These are phyloP conservation scores for Hypomyces rosellus DNA, from an alignment of 2,329 filamentous ascomycete species.

Conservation along the genomic window DNA sequence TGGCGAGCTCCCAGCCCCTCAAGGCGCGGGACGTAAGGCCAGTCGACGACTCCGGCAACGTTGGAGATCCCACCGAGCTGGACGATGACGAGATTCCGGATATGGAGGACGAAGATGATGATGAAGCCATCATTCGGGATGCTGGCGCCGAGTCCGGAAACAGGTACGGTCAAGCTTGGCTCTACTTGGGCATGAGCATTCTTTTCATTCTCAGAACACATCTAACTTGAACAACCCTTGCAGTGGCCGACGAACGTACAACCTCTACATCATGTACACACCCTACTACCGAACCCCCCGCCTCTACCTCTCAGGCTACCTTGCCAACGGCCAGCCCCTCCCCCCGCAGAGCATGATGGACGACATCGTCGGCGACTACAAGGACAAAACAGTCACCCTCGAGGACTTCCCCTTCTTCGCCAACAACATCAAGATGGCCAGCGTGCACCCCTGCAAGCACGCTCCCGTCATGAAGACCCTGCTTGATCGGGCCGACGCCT, in stretches of 20 bases:
- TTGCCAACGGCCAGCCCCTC: slow-evolving; percentile 70
- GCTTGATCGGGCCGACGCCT: slow-evolving; percentile 89
- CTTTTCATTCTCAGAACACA: too few relatives aligned
- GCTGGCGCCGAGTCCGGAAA: slow-evolving; percentile 42
- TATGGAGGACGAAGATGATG: slow-evolving; percentile 97
- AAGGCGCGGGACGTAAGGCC: slow-evolving; percentile 77
- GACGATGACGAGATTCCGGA: slow-evolving; percentile 85
- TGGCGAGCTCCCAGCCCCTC: slow-evolving; percentile 67
- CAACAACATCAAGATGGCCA: slow-evolving; percentile 89
- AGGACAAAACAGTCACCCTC: slow-evolving; percentile 96
- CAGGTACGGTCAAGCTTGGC: slow-evolving; percentile 31
- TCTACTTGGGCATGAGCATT: not conserved
- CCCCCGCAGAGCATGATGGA: slow-evolving; percentile 88
- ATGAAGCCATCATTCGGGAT: slow-evolving; percentile 91
- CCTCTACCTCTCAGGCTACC: slow-evolving; percentile 89
- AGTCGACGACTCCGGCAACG: slow-evolving; percentile 81
- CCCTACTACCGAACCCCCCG: slow-evolving; percentile 95
- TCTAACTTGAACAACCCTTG: not conserved
- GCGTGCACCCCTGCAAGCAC: slow-evolving; percentile 94
- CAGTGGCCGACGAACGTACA: slow-evolving; percentile 87
- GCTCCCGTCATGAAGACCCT: slow-evolving; percentile 97
- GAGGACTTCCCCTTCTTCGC: slow-evolving; percentile 97
- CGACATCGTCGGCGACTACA: slow-evolving; percentile 93
- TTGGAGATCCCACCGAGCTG: slow-evolving; percentile 66
- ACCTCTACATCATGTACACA: slow-evolving; percentile 96